Conservation (phyloP, 306 rosid genomes). For the Ormosia semicastrata region DNA sequence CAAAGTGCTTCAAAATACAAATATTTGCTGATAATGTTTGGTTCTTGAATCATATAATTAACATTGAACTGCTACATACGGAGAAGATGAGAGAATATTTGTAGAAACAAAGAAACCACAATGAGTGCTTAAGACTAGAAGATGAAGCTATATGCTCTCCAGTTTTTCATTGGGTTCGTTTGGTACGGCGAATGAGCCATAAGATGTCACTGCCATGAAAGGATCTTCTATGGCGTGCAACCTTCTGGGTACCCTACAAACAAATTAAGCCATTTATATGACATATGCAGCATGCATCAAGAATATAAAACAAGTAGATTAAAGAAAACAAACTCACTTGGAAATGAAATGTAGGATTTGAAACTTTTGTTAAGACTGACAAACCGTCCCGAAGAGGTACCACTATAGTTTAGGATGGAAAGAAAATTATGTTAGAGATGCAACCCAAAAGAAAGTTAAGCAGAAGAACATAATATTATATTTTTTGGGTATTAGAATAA, state of each 20-base stretch:
- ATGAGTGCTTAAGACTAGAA: neutral
- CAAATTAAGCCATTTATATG: constrained; percentile 10
- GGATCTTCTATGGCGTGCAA: constrained; percentile 55
- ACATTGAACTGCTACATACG: neutral
- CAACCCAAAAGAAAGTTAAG: neutral
- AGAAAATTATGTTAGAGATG: constrained; percentile 14
- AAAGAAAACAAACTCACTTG: constrained; percentile 48
- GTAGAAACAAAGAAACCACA: neutral
- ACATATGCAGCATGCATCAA: constrained; percentile 1
- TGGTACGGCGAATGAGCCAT: constrained; percentile 55
- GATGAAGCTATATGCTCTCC: neutral
- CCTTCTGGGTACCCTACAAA: constrained; percentile 54
- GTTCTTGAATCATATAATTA: neutral
- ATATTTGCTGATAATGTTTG: neutral
- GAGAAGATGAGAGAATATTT: neutral
- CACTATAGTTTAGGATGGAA: constrained; percentile 30
- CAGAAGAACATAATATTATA: constrained; percentile 1
- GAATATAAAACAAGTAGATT: neutral
- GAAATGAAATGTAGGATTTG: constrained; percentile 69
- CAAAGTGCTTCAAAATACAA: neutral
- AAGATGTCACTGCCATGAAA: constrained; percentile 57
- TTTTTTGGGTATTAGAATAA: neutral
- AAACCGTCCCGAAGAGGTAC: constrained; percentile 58
- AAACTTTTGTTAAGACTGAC: constrained; percentile 52
- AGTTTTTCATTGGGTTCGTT: constrained; percentile 37